Conservation (phyloP, 257 asterid genomes). For the Solanum tarijense region DNA sequence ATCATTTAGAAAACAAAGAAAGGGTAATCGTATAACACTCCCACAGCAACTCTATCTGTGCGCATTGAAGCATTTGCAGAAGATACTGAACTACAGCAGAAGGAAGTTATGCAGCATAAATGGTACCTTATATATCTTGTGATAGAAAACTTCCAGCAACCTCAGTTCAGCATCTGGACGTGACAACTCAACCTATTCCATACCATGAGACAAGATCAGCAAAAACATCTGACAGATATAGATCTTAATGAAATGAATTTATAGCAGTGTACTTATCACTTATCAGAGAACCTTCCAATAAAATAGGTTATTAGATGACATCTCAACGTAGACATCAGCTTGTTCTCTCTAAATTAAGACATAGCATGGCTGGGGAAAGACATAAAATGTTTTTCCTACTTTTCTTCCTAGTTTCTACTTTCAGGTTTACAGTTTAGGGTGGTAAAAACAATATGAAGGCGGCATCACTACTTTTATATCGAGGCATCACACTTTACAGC, state of each 20-base stretch:
- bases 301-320: background rate
- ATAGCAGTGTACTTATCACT: background rate
- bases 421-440: background rate
- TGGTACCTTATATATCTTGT: slow-evolving; percentile 56
- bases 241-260: background rate
- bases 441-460: background rate
- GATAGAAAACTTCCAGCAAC: slow-evolving; percentile 50
- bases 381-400: background rate
- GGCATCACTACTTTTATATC: background rate
- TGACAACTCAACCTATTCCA: slow-evolving; percentile 45
- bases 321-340: background rate
- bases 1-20: background rate
- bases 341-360: background rate
- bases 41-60: background rate
- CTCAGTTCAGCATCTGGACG: slow-evolving; percentile 53
- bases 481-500: background rate
- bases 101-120: background rate
- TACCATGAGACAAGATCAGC: background rate
- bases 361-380: background rate
- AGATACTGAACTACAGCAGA: background rate
- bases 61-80: background rate
- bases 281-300: background rate
- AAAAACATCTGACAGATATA: background rate
- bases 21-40: background rate
- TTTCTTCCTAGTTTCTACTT: background rate